A percentile compares a stretch with the other conserved stretches of the same genome.
These are phyloP conservation scores for Simplicillium aogashimaense DNA, from an alignment of 2,329 filamentous ascomycete genomes.

Conservation along the genomic window DNA sequence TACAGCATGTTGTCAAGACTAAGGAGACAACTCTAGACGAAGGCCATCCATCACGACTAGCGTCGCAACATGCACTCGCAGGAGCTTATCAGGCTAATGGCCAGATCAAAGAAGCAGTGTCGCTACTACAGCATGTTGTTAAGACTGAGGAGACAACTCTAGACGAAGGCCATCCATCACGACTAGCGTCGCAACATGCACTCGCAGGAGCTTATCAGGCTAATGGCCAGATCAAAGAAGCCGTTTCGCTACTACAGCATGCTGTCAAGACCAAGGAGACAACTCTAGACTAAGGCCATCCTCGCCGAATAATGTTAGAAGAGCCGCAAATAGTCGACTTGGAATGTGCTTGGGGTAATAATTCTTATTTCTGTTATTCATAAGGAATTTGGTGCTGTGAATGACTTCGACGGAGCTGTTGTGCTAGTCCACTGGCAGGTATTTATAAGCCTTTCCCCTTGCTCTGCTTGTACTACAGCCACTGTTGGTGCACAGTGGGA, in stretches of 20 bases:
- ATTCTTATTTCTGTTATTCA: too few relatives aligned
- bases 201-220: background rate
- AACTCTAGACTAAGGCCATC: background rate
- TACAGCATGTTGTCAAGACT: background rate
- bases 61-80: conserved; percentile 4
- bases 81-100: conserved; percentile 1
- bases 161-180: background rate
- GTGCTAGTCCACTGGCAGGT: too few relatives aligned
- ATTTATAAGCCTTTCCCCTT: too few relatives aligned
- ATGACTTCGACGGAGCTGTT: too few relatives aligned
- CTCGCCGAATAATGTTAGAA: background rate
- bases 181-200: background rate
- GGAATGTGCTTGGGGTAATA: too few relatives aligned
- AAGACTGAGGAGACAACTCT: background rate
- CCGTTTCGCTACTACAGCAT: background rate
- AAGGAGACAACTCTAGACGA: background rate
- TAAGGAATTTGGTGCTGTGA: too few relatives aligned
- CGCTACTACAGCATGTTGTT: conserved; percentile 3
- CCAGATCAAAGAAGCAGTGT: background rate
- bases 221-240: background rate
- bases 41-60: background rate
- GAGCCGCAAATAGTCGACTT: background rate
- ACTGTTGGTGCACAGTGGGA: too few relatives aligned
- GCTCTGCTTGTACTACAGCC: too few relatives aligned
- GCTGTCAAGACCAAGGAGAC: background rate